Evolutionary conservation across 2,329 filamentous ascomycete species (phyloP).

Genomic region (Lachnellula arida): DNA sequence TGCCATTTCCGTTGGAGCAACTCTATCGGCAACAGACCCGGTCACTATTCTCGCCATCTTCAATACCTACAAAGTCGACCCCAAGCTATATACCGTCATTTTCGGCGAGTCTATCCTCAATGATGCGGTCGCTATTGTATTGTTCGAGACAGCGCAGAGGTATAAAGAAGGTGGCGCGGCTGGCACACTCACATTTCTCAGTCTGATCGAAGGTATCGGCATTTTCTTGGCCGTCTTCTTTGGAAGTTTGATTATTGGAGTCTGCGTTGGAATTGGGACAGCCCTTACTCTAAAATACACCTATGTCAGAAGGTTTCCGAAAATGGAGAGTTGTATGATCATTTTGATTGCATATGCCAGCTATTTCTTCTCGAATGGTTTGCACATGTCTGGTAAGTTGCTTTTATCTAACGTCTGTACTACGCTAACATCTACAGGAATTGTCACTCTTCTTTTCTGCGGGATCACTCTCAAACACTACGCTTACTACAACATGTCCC

Average conservation of each 20-base stretch:
- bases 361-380: conserved; percentile 96
- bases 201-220: conserved; percentile 84
- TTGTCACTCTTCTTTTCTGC: conserved; percentile 94
- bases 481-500: conserved; percentile 99
- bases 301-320: conserved; percentile 84
- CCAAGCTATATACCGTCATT: conserved; percentile 96
- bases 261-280: conserved; percentile 79
- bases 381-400: conserved; percentile 84
- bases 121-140: conserved; percentile 95
- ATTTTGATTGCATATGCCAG: conserved; percentile 92
- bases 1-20: conserved; percentile 93
- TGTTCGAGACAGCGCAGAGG: conserved; percentile 95
- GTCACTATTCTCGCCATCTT: conserved; percentile 98
- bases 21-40: conserved; percentile 91
- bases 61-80: conserved; percentile 98
- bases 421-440: conserved; percentile 36
- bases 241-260: conserved; percentile 83
- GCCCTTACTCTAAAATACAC: conserved; percentile 92
- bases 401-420: background rate
- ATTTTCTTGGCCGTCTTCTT: conserved; percentile 97
- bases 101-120: conserved; percentile 98
- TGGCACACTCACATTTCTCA: conserved; percentile 69
- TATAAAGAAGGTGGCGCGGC: conserved; percentile 73
- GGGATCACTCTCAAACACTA: conserved; percentile 98
- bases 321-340: conserved; percentile 94